Conservation (phyloP, 305 asterid genomes). For the Fraxinus greggii region DNA sequence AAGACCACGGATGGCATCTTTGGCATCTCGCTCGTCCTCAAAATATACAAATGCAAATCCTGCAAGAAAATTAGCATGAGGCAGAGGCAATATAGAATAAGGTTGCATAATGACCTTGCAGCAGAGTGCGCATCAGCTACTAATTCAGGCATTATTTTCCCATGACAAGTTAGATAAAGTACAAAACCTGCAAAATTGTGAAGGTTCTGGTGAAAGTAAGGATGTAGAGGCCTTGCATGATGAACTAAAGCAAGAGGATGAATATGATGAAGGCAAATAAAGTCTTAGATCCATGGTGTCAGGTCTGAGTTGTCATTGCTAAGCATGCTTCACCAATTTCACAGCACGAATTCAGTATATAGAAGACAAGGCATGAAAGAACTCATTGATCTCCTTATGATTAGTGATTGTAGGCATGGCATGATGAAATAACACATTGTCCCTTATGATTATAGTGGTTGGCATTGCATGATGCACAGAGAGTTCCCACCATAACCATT, state of each 20-base stretch:
- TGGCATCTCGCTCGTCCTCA: conserved; percentile 91
- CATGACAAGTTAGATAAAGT: conserved; percentile 36
- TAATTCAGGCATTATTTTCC: conserved; percentile 44
- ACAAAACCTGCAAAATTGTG: conserved; percentile 87
- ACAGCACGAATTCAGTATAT: conserved; percentile 67
- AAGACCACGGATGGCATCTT: conserved; percentile 71
- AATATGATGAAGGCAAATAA: conserved; percentile 56
- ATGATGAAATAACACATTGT: conserved; percentile 69
- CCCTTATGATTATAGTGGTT: conserved; percentile 50
- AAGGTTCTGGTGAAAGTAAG: conserved; percentile 75
- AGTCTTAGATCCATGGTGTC: conserved; percentile 57
- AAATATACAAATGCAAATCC: conserved; percentile 88
- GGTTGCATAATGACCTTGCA: conserved; percentile 23
- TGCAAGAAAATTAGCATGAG: conserved; percentile 37
- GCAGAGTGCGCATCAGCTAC: conserved; percentile 32
- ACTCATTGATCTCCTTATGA: conserved; percentile 67
- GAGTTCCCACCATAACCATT: conserved; percentile 56
- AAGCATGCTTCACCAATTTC: conserved; percentile 87
- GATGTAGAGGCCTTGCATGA: conserved; percentile 80
- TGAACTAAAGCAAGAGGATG: conserved; percentile 66
- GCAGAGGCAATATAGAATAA: conserved; percentile 6
- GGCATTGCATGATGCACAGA: conserved; percentile 39
- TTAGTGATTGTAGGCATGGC: conserved; percentile 67
- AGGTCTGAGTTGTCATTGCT: conserved; percentile 60
- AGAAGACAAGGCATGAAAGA: conserved; percentile 75